Conservation (phyloP, 2,329 filamentous ascomycete species). For the Penicillium sp. region DNA sequence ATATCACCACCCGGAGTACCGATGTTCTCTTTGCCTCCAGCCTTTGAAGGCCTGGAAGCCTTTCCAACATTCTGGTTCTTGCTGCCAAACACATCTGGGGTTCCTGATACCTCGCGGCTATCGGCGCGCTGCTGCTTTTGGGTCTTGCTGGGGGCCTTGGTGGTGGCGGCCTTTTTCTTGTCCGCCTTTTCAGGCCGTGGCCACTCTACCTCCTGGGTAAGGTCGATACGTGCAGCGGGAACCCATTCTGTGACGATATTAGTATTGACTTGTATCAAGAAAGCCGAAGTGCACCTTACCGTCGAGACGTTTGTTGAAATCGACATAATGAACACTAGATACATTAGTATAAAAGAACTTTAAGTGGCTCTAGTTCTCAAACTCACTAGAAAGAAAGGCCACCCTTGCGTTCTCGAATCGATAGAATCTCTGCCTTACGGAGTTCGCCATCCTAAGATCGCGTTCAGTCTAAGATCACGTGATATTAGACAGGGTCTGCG, state of each 20-base stretch:
- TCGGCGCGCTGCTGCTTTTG: conserved; percentile 54
- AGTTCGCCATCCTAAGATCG: conserved; percentile 69
- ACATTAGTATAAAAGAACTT: conserved; percentile 19
- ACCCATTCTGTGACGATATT: conserved; percentile 95
- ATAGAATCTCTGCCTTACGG: conserved; percentile 94
- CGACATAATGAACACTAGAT: conserved; percentile 82
- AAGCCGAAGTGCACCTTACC: conserved; percentile 35
- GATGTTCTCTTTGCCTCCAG: conserved; percentile 62
- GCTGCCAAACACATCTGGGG: conserved; percentile 53
- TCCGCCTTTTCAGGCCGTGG: conserved; percentile 88
- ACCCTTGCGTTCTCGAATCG: conserved; percentile 86
- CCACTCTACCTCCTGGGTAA: conserved; percentile 93
- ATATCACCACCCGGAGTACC: conserved; percentile 35
- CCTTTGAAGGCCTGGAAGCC: conserved; percentile 53
- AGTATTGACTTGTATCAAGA: conserved; percentile 41
- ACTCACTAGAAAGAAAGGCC: conserved; percentile 77
- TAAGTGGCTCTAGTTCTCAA: no score
- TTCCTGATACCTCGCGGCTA: conserved; percentile 58
- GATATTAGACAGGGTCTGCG: conserved; percentile 26
- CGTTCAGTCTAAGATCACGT: conserved; percentile 34
- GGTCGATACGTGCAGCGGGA: conserved; percentile 75
- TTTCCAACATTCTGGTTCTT: conserved; percentile 52
- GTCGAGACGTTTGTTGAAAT: conserved; percentile 88
- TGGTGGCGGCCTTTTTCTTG: conserved; percentile 67
- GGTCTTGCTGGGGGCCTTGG: conserved; percentile 58